Evolutionary conservation across 306 rosid genomes (phyloP), one percentile per base, ranked within the genome.

Genomic region (Quercus robur): DNA sequence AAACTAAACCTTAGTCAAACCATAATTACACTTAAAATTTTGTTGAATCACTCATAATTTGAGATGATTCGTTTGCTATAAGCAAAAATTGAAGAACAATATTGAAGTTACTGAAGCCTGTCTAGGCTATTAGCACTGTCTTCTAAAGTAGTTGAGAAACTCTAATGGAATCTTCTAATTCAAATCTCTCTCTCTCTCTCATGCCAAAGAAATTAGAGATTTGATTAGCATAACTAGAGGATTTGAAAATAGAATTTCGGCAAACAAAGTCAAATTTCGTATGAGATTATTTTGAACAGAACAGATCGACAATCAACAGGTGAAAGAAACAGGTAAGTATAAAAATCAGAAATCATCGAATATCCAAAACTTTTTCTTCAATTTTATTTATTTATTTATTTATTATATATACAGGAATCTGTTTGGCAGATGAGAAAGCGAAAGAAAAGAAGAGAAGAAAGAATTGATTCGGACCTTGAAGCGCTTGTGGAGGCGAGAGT

Each of bases 401-500:
- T 15, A 3, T 6, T 30, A 6, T 18, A 6, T 18, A 38, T 66
- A 44, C 21, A 55, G 1, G 18, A 46, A 51, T 51, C 70, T 19
- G 51, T 61, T 71, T 61, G 54, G 23, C 56, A 59, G 14, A 59
- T 12, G 23, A 74, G 46, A 74, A 78, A 78, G 75, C 55, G 75
- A 13, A 71, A 62, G 64, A 17, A 58, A 44, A 55, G 71, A 74
- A 28, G 55, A 67, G 71, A 67, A 33, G 4, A 67, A 1, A 15
- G 46, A 35, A 71, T 57, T 58, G 86, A 79, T 57, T 74, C 55
- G 71, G 41, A 91, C 99, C 99, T 92, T 92, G 75, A 87, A 85
- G 56, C 95, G 94, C 87, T 91, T 92, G 78, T 89, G 90, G 71
- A 91, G 91, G 71, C 97, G 97, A 41, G 94, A 88, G 6, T 81